These are phyloP conservation scores for Filosporella fistucella DNA, from an alignment of 495 filamentous ascomycete species.

Conservation along the genomic window DNA sequence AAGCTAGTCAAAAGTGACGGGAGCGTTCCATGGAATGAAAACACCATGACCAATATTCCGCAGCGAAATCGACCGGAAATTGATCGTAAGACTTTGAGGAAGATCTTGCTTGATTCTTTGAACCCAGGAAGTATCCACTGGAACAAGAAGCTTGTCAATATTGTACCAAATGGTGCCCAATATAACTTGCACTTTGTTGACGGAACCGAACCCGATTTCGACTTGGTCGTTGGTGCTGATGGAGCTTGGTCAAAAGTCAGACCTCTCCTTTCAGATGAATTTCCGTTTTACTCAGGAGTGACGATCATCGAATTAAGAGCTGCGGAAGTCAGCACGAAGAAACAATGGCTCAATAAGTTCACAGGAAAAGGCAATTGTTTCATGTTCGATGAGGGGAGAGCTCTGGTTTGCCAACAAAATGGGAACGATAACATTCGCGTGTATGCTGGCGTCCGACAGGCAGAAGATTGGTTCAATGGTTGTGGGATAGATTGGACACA, in stretches of 20 bases:
- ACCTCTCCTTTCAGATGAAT: slow-evolving; percentile 36
- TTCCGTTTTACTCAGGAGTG: slow-evolving; percentile 46
- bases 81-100: slow-evolving; percentile 18
- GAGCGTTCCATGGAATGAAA: slow-evolving; percentile 24
- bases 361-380: slow-evolving; percentile 43
- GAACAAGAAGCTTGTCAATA: slow-evolving; percentile 9
- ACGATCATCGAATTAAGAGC: slow-evolving; percentile 33
- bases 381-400: slow-evolving; percentile 33
- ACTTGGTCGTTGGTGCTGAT: slow-evolving; percentile 59
- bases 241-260: slow-evolving; percentile 57
- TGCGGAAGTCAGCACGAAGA: slow-evolving; percentile 24
- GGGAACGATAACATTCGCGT: slow-evolving; percentile 25
- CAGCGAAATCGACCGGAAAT: slow-evolving; percentile 21
- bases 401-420: slow-evolving; percentile 37
- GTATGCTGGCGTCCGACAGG: slow-evolving; percentile 19
- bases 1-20: slow-evolving; percentile 23
- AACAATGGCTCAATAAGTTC: slow-evolving; percentile 29
- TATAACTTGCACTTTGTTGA: slow-evolving; percentile 14
- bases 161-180: slow-evolving; percentile 3
- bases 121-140: slow-evolving; percentile 12
- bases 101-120: slow-evolving; percentile 21
- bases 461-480: slow-evolving; percentile 24
- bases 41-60: neutral
- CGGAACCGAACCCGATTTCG: slow-evolving; percentile 27
- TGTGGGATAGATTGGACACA: slow-evolving; percentile 29